phyloP scores from a whole-genome alignment of 345 rosid species.

The Crucihimalaya himalaica region DNA sequence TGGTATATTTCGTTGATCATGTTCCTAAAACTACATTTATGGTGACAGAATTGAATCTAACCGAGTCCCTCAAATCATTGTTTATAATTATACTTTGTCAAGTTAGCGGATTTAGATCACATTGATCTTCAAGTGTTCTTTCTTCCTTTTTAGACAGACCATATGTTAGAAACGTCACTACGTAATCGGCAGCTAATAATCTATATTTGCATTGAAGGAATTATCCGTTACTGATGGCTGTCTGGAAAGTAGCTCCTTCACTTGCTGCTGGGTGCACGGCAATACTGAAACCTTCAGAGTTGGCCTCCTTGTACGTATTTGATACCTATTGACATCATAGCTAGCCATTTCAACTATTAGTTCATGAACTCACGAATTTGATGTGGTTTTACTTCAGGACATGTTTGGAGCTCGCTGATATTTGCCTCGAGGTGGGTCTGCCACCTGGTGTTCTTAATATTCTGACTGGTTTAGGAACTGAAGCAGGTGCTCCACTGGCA shows the following conservation, averaged over 20 bases:
- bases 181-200: conserved; percentile 17
- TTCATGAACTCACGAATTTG: conserved; percentile 7
- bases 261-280: conserved; percentile 98
- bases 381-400: conserved; percentile 56
- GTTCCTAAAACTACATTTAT: conserved; percentile 1
- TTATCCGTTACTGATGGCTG: conserved; percentile 89
- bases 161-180: neutral
- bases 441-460: conserved; percentile 95
- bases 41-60: conserved; percentile 4
- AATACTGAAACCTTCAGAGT: conserved; percentile 86
- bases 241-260: conserved; percentile 99
- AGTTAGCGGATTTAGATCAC: conserved; percentile 9
- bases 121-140: neutral
- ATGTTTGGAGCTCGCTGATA: conserved; percentile 95
- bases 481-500: conserved; percentile 98
- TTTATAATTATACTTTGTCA: neutral
- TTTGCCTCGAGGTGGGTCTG: conserved; percentile 88
- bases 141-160: neutral
- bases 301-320: conserved; percentile 73
- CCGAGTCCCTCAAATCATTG: neutral
- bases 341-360: conserved; percentile 8
- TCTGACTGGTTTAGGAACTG: conserved; percentile 91
- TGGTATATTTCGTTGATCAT: conserved; percentile 54
- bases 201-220: conserved; percentile 62
- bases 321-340: conserved; percentile 7